phyloP scores from a whole-genome alignment of 257 asterid genomes.

The Verbascum thapsus region DNA sequence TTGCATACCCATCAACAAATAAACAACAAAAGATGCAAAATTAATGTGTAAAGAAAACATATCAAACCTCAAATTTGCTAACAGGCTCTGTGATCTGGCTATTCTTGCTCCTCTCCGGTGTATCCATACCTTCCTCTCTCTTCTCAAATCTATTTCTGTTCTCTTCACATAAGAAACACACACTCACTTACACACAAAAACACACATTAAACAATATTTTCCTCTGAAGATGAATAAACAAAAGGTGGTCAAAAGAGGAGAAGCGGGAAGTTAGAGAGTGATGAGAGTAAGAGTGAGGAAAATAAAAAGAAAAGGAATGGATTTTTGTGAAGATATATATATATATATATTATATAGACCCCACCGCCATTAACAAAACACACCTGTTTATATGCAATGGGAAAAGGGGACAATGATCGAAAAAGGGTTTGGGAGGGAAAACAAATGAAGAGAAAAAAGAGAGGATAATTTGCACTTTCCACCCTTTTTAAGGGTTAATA shows the following conservation, averaged over 20 bases:
- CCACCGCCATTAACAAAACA: constrained; percentile 27
- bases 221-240: constrained; percentile 36
- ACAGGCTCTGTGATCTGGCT: constrained; percentile 57
- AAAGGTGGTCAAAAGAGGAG: constrained; percentile 34
- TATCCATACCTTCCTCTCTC: constrained; percentile 67
- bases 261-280: constrained; percentile 59
- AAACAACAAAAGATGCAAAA: constrained; percentile 10
- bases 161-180: constrained; percentile 20
- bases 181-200: constrained; percentile 20
- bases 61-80: constrained; percentile 69
- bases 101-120: constrained; percentile 69
- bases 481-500: no score
- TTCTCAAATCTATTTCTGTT: constrained; percentile 17
- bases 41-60: background rate
- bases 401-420: background rate
- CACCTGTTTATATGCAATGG: constrained; percentile 25
- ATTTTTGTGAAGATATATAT: constrained; percentile 10
- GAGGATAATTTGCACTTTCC: constrained; percentile 30
- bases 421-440: constrained; percentile 34
- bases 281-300: constrained; percentile 6
- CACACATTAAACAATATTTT: constrained; percentile 30
- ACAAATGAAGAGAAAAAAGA: constrained; percentile 15
- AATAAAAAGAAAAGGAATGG: constrained; percentile 31
- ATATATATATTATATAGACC: constrained; percentile 11
- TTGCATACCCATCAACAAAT: background rate